Evolutionary conservation across 441 rosid genomes (phyloP), one percentile per base, ranked within the genome.

Genomic region (Arabidopsis lyrata): DNA sequence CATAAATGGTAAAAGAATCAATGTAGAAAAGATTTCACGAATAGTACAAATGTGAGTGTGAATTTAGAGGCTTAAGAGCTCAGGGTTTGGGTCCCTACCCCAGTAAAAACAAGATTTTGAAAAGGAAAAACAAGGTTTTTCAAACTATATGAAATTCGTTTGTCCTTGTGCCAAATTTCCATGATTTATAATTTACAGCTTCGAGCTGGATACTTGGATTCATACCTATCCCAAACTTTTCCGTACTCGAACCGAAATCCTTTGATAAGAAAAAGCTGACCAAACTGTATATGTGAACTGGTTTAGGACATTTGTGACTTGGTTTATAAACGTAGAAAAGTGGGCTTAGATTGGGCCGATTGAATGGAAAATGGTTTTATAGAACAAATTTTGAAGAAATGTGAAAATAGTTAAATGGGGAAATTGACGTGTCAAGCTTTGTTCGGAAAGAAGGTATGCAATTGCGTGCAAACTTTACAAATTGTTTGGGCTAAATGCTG

Each of bases 401-500:
- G 31, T 29, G 31, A 29, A 29, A 29, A 4, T 15, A 16, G 22
- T 41, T 27, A 24, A 22, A 8, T 2, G 36, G 35, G 2, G n/a
- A 10, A 8, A 44, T 31, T 10, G n/a, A 29, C 31, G 66, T 42
- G 53, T 2, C 3, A 41, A 14, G 50, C 18, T 42, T 29, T 61
- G 22, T 61, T 13, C 20, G 22, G 11, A 42, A 42, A 41, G 52
- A 29, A 42, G 38, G 49, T 20, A 22, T 15, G 45, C 11, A 66
- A 47, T 70, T 58, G 50, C 59, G 67, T 59, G 41, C 65, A 69
- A 34, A 57, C 47, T 35, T 57, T 69, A 6, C 15, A 7, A 20
- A 36, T 14, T 18, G 5, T 27, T 27, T 38, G 35, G 34, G 52
- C 50, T 62, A 36, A 22, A 41, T 11, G n/a, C 31, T 16, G 0